Evolutionary conservation across 192 early-diverging fungal species (phyloP).

Genomic region (Coemansia umbellata): DNA sequence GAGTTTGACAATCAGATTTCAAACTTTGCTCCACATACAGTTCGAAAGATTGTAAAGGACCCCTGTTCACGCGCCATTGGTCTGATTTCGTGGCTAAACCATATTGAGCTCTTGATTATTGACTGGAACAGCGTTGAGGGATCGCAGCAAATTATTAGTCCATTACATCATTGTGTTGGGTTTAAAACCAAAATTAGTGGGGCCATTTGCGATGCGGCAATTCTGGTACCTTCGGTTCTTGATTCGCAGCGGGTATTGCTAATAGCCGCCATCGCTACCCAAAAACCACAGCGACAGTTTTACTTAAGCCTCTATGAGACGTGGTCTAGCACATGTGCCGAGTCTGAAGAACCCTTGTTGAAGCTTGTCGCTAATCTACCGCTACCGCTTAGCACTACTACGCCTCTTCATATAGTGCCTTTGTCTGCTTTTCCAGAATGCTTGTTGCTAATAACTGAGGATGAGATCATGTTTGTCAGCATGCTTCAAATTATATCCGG

Average conservation of each 20-base stretch:
- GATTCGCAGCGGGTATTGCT: constrained; percentile 28
- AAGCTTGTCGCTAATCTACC: constrained; percentile 29
- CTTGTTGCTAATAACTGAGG: constrained; percentile 28
- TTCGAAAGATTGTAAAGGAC: constrained; percentile 20
- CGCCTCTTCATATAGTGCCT: constrained; percentile 25
- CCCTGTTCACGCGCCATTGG: constrained; percentile 21
- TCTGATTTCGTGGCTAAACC: constrained; percentile 30
- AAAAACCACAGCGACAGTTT: constrained; percentile 11
- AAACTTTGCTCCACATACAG: neutral
- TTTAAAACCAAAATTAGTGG: constrained; percentile 6
- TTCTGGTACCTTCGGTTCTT: constrained; percentile 9
- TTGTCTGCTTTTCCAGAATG: constrained; percentile 28
- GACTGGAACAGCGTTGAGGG: constrained; percentile 3
- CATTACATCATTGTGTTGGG: neutral
- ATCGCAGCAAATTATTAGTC: neutral
- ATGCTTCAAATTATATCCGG: constrained; percentile 39
- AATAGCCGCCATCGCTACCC: constrained; percentile 16
- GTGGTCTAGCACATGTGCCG: constrained; percentile 2
- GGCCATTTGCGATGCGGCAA: constrained; percentile 29
- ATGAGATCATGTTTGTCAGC: constrained; percentile 20
- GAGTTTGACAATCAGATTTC: neutral
- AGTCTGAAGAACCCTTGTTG: neutral
- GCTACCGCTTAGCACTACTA: constrained; percentile 19
- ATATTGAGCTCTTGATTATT: constrained; percentile 17
- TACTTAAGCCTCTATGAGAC: constrained; percentile 33